These are phyloP conservation scores for Phaeotremella fagi DNA, from an alignment of 768 basidiomycete species.

Conservation along the genomic window DNA sequence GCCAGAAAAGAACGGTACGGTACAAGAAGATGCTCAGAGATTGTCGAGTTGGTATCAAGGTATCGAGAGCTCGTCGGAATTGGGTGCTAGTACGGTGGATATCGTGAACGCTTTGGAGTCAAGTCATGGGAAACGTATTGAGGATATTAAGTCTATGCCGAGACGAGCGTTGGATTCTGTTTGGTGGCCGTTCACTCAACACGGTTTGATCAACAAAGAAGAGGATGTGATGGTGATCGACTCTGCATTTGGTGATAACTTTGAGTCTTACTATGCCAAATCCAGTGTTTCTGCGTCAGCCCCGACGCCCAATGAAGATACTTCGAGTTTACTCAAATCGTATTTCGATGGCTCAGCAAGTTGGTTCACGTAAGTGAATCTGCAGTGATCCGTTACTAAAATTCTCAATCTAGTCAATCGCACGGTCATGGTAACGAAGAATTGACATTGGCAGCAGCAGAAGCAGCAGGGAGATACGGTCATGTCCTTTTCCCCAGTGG, in stretches of 20 bases:
- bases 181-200: constrained; percentile 99
- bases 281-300: constrained; percentile 5
- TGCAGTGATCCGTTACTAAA: too few species aligned
- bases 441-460: constrained; percentile 78
- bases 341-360: constrained; percentile 90
- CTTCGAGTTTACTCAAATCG: constrained; percentile 52
- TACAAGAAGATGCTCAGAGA: constrained; percentile 52
- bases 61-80: constrained; percentile 44
- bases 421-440: constrained; percentile 75
- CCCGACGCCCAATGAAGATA: background rate
- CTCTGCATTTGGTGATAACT: constrained; percentile 80
- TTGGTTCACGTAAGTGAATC: constrained; percentile 71
- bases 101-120: constrained; percentile 60
- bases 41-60: constrained; percentile 68
- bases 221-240: constrained; percentile 84
- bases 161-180: constrained; percentile 67
- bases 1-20: constrained; percentile 35
- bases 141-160: constrained; percentile 72
- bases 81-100: constrained; percentile 48
- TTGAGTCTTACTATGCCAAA: constrained; percentile 61
- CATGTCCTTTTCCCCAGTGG: constrained; percentile 95
- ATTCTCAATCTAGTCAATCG: constrained; percentile 72
- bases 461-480: constrained; percentile 86
- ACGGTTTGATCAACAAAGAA: constrained; percentile 58
- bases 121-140: constrained; percentile 63